Evolutionary conservation across 768 basidiomycete species (phyloP).

Genomic region (Leccinum truebloodii): DNA sequence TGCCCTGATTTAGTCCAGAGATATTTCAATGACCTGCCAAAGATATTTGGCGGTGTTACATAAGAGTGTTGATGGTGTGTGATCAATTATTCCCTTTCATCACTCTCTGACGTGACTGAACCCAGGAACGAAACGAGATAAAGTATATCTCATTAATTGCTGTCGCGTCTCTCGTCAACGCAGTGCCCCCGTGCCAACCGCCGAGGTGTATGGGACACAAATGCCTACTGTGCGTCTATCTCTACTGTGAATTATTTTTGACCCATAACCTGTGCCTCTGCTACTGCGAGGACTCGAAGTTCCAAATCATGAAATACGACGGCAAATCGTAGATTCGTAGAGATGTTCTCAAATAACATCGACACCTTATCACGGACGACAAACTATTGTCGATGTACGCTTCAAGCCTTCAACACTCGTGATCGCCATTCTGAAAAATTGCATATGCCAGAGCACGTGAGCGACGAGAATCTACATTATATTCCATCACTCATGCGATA

Average conservation of each 20-base stretch:
- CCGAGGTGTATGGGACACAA: conserved; percentile 75
- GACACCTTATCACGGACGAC: conserved; percentile 51
- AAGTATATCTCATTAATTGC: conserved; percentile 72
- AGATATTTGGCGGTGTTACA: conserved; percentile 62
- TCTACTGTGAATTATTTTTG: background rate
- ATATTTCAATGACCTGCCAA: conserved; percentile 72
- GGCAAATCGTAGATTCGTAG: conserved; percentile 61
- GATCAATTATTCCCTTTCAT: background rate
- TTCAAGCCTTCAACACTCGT: conserved; percentile 57
- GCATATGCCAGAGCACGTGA: conserved; percentile 59
- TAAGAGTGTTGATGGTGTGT: conserved; percentile 52
- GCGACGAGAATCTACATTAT: conserved; percentile 16
- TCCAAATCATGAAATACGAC: conserved; percentile 69
- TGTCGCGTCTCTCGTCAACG: conserved; percentile 75
- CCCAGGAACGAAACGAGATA: conserved; percentile 54
- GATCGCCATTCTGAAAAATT: conserved; percentile 67
- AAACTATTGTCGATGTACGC: conserved; percentile 64
- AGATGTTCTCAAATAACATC: conserved; percentile 72
- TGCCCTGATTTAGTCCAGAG: conserved; percentile 50
- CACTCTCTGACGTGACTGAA: background rate
- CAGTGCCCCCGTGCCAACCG: conserved; percentile 37
- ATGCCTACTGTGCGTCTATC: conserved; percentile 55
- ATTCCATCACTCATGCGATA: background rate
- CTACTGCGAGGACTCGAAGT: conserved; percentile 83
- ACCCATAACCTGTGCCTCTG: conserved; percentile 77